Conservation (phyloP, 2,329 filamentous ascomycete genomes). For the Pleurostoma richardsiae region DNA sequence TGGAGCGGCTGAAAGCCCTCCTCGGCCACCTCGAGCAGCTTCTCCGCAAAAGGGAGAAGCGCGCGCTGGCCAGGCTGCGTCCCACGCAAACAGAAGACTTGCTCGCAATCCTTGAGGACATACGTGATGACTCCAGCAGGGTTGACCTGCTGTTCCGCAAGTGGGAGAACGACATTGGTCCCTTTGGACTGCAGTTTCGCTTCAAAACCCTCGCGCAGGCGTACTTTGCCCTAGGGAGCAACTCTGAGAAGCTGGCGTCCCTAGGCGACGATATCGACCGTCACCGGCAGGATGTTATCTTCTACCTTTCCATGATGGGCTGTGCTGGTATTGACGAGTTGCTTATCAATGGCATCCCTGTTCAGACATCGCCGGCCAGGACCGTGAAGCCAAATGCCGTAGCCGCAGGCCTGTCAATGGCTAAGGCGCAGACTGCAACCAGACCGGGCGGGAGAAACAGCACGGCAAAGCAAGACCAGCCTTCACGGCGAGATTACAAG, state of each 20-base stretch:
- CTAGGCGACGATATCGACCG: conserved; percentile 14
- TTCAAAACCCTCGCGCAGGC: conserved; percentile 10
- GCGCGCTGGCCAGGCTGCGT: conserved; percentile 5
- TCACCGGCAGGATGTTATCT: conserved; percentile 7
- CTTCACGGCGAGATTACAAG: conserved; percentile 10
- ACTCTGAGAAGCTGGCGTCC: conserved; percentile 13
- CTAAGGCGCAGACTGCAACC: neutral
- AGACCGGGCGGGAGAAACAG: neutral
- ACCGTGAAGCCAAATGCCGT: neutral
- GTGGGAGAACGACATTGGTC: conserved; percentile 14
- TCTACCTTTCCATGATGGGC: conserved; percentile 12
- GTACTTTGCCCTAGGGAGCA: conserved; percentile 16
- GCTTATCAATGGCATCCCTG: neutral
- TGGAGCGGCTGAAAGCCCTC: conserved; percentile 12
- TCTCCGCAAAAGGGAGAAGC: conserved; percentile 5
- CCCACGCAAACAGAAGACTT: conserved; percentile 13
- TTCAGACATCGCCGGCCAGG: neutral
- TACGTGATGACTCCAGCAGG: conserved; percentile 12
- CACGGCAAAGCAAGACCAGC: conserved; percentile 4
- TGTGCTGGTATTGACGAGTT: conserved; percentile 2
- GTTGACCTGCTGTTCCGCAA: conserved; percentile 16
- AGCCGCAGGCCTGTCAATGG: neutral
- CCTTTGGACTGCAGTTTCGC: conserved; percentile 14
- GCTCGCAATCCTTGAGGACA: conserved; percentile 10
- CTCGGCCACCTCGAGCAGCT: conserved; percentile 11